phyloP scores from a whole-genome alignment of 2,329 filamentous ascomycete species.

The Verticillium nonalfalfae region DNA sequence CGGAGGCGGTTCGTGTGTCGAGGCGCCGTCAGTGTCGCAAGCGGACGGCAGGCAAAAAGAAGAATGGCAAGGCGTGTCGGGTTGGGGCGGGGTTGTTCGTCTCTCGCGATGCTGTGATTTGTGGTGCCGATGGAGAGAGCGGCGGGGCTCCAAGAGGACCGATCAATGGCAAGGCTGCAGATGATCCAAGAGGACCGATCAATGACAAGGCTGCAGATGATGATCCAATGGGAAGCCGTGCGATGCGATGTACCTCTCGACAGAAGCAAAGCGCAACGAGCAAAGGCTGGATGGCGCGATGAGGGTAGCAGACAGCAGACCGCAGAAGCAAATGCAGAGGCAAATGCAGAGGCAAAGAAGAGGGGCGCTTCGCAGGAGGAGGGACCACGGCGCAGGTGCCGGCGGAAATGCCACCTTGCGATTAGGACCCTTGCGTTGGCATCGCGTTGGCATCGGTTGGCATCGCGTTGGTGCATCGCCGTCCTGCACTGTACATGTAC shows the following conservation, averaged over 20 bases:
- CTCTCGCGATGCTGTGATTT: background rate
- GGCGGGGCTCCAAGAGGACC: background rate
- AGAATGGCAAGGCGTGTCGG: background rate
- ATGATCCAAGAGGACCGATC: too few relatives aligned
- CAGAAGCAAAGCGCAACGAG: background rate
- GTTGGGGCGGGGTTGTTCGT: background rate
- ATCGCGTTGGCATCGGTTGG: too few relatives aligned
- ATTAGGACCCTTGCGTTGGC: slow-evolving; percentile 12
- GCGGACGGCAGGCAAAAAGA: background rate
- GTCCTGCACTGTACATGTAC: too few relatives aligned
- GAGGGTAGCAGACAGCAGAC: background rate
- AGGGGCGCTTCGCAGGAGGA: background rate
- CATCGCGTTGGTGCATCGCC: too few relatives aligned
- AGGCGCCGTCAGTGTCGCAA: background rate
- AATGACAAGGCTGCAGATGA: too few relatives aligned
- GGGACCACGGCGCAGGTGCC: background rate
- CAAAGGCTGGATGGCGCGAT: slow-evolving; percentile 1
- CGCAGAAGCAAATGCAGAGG: background rate
- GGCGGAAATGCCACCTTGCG: slow-evolving; percentile 22
- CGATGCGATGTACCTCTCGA: background rate
- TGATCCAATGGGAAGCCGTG: background rate
- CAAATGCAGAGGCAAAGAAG: background rate
- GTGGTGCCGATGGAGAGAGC: background rate
- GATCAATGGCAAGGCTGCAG: too few relatives aligned
- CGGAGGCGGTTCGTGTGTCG: too few relatives aligned